phyloP scores from a whole-genome alignment of 164 flowering plant genomes.

The Protea cynaroides region DNA sequence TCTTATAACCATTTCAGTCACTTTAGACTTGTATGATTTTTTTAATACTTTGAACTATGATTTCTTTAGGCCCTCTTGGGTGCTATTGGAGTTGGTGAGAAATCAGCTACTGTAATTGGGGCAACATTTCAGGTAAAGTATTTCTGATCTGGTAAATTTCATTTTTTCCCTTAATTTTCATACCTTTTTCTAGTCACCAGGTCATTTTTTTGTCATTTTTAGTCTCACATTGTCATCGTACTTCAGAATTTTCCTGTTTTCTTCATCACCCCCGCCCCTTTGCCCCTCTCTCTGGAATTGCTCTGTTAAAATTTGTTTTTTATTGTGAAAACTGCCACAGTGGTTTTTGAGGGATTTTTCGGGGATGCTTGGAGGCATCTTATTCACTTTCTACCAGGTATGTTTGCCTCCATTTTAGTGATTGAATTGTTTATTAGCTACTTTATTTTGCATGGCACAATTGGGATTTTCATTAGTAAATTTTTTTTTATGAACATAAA shows the following conservation, averaged over 20 bases:
- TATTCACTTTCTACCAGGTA: slow-evolving; percentile 96
- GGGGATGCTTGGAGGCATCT: slow-evolving; percentile 97
- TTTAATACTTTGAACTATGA: neutral
- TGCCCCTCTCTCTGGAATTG: neutral
- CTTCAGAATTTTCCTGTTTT: neutral
- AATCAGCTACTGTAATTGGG: slow-evolving; percentile 93
- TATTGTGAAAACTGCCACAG: slow-evolving; percentile 32
- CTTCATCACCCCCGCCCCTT: neutral
- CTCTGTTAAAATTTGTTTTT: slow-evolving; percentile 5
- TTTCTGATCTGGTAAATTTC: neutral
- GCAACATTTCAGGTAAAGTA: slow-evolving; percentile 86
- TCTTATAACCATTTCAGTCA: neutral
- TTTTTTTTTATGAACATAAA: neutral
- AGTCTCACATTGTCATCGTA: neutral
- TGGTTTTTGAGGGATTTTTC: slow-evolving; percentile 98
- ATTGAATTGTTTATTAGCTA: too few species aligned
- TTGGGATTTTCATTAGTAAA: neutral
- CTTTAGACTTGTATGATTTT: neutral
- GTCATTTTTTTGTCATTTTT: neutral
- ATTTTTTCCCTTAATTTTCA: neutral
- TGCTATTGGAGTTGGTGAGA: slow-evolving; percentile 98
- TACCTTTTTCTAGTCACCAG: neutral
- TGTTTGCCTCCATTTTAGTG: neutral
- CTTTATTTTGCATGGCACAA: neutral
- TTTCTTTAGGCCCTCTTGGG: slow-evolving; percentile 73